Conservation (phyloP, 441 rosid species). For the Jatropha multifida region DNA sequence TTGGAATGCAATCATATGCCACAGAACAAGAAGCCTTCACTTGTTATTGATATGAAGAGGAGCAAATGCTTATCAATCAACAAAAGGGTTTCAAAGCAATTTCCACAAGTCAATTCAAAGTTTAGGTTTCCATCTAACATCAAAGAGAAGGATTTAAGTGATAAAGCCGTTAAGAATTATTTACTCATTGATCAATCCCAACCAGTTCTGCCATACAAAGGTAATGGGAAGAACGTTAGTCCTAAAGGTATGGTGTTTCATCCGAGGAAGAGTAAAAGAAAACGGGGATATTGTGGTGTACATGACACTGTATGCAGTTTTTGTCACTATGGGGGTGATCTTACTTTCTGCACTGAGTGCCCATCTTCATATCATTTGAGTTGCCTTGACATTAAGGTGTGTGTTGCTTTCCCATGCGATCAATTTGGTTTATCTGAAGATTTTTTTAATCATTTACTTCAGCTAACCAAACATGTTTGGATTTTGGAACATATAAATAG, state of each 20-base stretch:
- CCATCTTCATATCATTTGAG: constrained; percentile 40
- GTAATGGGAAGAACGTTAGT: constrained; percentile 20
- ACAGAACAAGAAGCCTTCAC: constrained; percentile 13
- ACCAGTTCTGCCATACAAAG: neutral
- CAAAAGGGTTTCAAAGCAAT: constrained; percentile 5
- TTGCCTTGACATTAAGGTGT: constrained; percentile 38
- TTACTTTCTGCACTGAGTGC: constrained; percentile 32
- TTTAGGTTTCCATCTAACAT: constrained; percentile 10
- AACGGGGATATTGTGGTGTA: constrained; percentile 16
- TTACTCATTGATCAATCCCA: neutral
- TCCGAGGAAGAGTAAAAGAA: constrained; percentile 38
- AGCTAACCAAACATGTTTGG: neutral
- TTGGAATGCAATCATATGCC: constrained; percentile 9
- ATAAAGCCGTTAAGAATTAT: neutral
- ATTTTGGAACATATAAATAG: neutral
- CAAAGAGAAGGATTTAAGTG: constrained; percentile 2
- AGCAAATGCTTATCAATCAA: constrained; percentile 20
- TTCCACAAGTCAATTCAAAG: constrained; percentile 19
- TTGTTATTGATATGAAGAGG: constrained; percentile 17
- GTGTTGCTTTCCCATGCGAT: neutral
- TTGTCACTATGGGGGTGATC: constrained; percentile 41
- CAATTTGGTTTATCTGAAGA: constrained; percentile 3
- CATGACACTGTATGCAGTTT: constrained; percentile 41
- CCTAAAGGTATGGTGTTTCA: constrained; percentile 34
- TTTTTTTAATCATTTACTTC: neutral